Conservation (phyloP, 1,284 basidiomycete genomes). For the Rhodotorula sp. region DNA sequence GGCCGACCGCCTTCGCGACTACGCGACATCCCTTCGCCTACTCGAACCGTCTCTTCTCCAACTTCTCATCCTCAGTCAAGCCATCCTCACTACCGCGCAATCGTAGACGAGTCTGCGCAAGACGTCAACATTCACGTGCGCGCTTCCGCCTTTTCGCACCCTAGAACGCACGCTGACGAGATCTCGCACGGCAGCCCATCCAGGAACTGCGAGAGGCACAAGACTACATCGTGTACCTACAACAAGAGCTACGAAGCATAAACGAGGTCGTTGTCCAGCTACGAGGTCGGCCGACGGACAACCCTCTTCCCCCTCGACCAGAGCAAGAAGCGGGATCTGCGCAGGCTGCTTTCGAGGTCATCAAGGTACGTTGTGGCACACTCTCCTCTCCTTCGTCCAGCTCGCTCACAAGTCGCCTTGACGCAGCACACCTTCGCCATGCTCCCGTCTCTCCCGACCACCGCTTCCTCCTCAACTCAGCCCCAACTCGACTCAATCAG, state of each 20-base stretch:
- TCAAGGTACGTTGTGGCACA: conserved; percentile 4
- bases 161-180: neutral
- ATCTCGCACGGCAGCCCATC: neutral
- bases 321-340: neutral
- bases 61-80: neutral
- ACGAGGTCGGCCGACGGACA: neutral
- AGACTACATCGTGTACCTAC: conserved; percentile 29
- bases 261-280: conserved; percentile 10
- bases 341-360: conserved; percentile 5
- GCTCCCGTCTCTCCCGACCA: neutral
- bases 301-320: neutral
- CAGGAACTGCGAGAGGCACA: conserved; percentile 30
- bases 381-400: neutral
- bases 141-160: neutral
- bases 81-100: neutral
- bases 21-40: conserved; percentile 16
- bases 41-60: neutral
- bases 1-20: conserved; percentile 11
- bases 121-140: conserved; percentile 8
- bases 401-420: neutral
- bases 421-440: conserved; percentile 15
- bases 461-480: neutral
- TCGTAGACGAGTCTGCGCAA: neutral
- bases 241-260: conserved; percentile 21
- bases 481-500: conserved; percentile 11